Evolutionary conservation across 2,329 filamentous ascomycete genomes (phyloP), one percentile per base, ranked within the genome.

Genomic region (Sporothrix mexicana): DNA sequence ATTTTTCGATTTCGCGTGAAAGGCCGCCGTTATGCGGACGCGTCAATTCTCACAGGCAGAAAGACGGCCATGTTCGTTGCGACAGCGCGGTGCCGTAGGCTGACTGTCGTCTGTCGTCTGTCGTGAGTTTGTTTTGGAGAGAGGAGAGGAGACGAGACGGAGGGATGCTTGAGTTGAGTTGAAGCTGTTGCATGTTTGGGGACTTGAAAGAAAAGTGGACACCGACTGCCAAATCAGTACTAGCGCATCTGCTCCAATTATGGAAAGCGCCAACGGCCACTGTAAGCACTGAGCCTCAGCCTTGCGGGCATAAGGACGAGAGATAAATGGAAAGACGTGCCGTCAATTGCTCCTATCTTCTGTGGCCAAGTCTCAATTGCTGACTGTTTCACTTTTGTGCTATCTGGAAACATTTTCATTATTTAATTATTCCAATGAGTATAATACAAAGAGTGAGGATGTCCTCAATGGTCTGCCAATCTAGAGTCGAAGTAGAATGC

Each of bases 401-500:
- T 30, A 2, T 20, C 7, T 20, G 7, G 10, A 4, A 2, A 8
- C 7, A 36, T 36, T 30, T 67, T 30, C n/a, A 3, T 47, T 9
- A 25, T 23, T 23, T 12, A 25, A 5, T 66, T 47, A 2, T 25
- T 43, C 4, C 25, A 23, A 1, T 45, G 43, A 15, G n/a, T n/a
- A 67, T 30, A 67, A 49, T 49, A 49, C 43, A 67, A 51, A 45
- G 64, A 67, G 47, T 4, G 15, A 67, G 64, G 23, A 51, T 51
- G 45, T 20, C 64, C 23, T 23, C 49, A 23, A n/a, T 20, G 49
- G 49, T 43, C 67, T 69, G 67, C 66, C 49, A 53, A 53, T 69
- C 66, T 69, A 43, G 66, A 69, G 30, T 55, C 20, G 25, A 69
- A 43, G 7, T 36, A 41, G n/a, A 45, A 45, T 66, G 41, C 47